These are phyloP conservation scores for Suhomyces kunorum DNA, from an alignment of 1,139 yeast species.

Conservation along the genomic window DNA sequence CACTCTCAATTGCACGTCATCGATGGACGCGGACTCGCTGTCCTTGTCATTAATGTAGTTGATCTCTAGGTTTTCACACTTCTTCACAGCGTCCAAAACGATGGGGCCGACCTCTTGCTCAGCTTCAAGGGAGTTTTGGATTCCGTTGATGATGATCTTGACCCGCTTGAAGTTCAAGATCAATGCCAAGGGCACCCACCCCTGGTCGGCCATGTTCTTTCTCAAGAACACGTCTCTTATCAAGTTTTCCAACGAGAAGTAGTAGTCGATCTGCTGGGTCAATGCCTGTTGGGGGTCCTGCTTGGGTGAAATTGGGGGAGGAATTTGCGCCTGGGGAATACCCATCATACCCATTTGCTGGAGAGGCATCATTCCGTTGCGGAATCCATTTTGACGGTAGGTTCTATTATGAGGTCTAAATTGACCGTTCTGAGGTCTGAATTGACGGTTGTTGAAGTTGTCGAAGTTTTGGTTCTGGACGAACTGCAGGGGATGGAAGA, in stretches of 20 bases:
- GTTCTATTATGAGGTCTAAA: slow-evolving; percentile 25
- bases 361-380: slow-evolving; percentile 20
- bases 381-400: slow-evolving; percentile 18
- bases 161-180: slow-evolving; percentile 77
- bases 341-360: slow-evolving; percentile 12
- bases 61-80: slow-evolving; percentile 44
- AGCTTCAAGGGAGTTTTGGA: slow-evolving; percentile 35
- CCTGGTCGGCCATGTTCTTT: slow-evolving; percentile 73
- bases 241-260: slow-evolving; percentile 84
- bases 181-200: slow-evolving; percentile 65
- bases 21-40: slow-evolving; percentile 28
- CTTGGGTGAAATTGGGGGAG: slow-evolving; percentile 52
- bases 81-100: slow-evolving; percentile 35
- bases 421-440: slow-evolving; percentile 25
- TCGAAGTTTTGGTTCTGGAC: slow-evolving; percentile 25
- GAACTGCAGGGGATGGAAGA: slow-evolving; percentile 31
- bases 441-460: slow-evolving; percentile 22
- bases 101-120: slow-evolving; percentile 25
- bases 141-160: slow-evolving; percentile 50
- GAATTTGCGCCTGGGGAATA: slow-evolving; percentile 36
- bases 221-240: slow-evolving; percentile 78
- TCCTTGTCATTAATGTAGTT: slow-evolving; percentile 31
- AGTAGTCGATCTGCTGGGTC: slow-evolving; percentile 79
- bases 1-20: slow-evolving; percentile 44
- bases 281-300: slow-evolving; percentile 50